Conservation (phyloP, 495 filamentous ascomycete genomes). For the Articulospora tetracladia region DNA sequence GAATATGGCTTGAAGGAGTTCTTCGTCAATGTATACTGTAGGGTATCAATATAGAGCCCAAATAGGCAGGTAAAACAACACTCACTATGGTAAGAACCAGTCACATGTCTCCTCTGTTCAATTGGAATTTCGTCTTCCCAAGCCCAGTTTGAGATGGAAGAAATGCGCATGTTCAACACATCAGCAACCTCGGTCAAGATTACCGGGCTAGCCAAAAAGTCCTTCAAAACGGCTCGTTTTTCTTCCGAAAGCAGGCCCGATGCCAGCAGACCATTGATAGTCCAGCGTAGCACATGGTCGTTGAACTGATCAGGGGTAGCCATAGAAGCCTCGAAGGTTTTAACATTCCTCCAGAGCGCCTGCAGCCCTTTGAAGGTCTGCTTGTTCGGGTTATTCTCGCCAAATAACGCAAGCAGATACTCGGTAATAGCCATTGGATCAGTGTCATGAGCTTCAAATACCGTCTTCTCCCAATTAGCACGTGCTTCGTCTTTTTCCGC, state of each 20-base stretch:
- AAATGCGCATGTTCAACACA: conserved; percentile 65
- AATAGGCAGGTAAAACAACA: neutral
- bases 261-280: conserved; percentile 48
- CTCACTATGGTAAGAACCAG: conserved; percentile 20
- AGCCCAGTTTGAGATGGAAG: conserved; percentile 54
- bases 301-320: conserved; percentile 36
- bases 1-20: conserved; percentile 61
- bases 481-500: conserved; percentile 45
- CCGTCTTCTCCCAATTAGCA: conserved; percentile 51
- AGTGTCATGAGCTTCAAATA: conserved; percentile 48
- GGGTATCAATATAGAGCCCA: conserved; percentile 32
- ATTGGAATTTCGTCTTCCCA: conserved; percentile 53
- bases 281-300: conserved; percentile 40
- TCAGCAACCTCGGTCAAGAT: conserved; percentile 59
- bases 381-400: conserved; percentile 29
- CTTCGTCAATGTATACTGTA: conserved; percentile 62
- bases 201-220: conserved; percentile 52
- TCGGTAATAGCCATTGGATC: conserved; percentile 39
- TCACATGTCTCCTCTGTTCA: conserved; percentile 53
- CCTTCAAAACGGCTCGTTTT: conserved; percentile 52
- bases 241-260: conserved; percentile 57
- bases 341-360: conserved; percentile 38
- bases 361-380: conserved; percentile 35
- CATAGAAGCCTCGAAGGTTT: conserved; percentile 40
- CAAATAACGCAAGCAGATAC: conserved; percentile 53